Evolutionary conservation across 148 eudicot genomes (phyloP).

Genomic region (Silene conica): DNA sequence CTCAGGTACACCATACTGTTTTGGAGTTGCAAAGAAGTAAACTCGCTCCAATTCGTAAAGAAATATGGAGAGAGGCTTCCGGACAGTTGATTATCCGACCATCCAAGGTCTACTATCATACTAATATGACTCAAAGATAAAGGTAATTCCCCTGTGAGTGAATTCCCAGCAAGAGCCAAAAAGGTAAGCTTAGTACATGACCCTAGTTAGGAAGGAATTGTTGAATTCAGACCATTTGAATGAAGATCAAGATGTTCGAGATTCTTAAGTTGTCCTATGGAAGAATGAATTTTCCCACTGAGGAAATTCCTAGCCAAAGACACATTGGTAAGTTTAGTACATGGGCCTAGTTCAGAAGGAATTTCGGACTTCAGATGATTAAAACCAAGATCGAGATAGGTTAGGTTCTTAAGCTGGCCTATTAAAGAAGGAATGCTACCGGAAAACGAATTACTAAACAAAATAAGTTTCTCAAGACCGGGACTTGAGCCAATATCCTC

Average conservation of each 20-base stretch:
- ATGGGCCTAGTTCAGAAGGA: constrained; percentile 31
- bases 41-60: too few species aligned
- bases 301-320: constrained; percentile 23
- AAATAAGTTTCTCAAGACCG: too few species aligned
- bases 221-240: constrained; percentile 24
- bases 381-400: constrained; percentile 11
- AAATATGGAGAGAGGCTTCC: too few species aligned
- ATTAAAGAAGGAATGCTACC: too few species aligned
- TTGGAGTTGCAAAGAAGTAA: too few species aligned
- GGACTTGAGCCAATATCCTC: constrained; percentile 19
- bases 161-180: too few species aligned
- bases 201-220: constrained; percentile 36
- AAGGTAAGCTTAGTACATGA: constrained; percentile 29
- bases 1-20: too few species aligned
- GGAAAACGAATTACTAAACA: constrained; percentile 11
- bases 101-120: too few species aligned
- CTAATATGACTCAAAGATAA: too few species aligned
- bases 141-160: too few species aligned
- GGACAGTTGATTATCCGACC: too few species aligned
- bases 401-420: constrained; percentile 24
- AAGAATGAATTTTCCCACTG: constrained; percentile 25
- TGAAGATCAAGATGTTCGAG: constrained; percentile 26
- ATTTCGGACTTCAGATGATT: constrained; percentile 22
- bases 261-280: constrained; percentile 27
- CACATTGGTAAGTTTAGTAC: constrained; percentile 25